These are phyloP conservation scores for Mrakia hoshinonis DNA, from an alignment of 768 basidiomycete genomes.

Conservation along the genomic window DNA sequence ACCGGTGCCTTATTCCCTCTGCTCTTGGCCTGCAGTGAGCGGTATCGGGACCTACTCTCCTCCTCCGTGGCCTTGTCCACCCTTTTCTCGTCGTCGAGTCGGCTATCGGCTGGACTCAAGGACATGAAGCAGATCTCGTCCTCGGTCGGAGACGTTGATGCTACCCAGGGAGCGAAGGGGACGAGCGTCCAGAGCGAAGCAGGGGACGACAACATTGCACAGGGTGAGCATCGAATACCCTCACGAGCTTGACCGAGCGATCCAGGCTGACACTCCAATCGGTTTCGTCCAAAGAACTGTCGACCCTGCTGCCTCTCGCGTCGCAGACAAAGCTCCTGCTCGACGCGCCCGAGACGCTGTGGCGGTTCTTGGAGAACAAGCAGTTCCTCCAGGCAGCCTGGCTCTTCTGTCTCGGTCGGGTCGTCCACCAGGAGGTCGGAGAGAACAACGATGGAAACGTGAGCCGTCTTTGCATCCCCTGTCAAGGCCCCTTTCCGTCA, in stretches of 20 bases:
- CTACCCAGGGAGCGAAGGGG: neutral
- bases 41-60: slow-evolving; percentile 29
- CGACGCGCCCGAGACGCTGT: slow-evolving; percentile 29
- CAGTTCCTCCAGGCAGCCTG: slow-evolving; percentile 24
- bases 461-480: too few relatives aligned
- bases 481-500: too few relatives aligned
- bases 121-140: slow-evolving; percentile 20
- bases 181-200: slow-evolving; percentile 11
- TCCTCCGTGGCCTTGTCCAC: slow-evolving; percentile 27
- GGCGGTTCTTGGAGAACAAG: slow-evolving; percentile 24
- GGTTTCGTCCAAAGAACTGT: slow-evolving; percentile 5
- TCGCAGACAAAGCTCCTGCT: slow-evolving; percentile 28
- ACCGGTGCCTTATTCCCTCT: neutral
- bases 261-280: neutral
- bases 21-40: slow-evolving; percentile 9
- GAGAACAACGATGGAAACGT: slow-evolving; percentile 7
- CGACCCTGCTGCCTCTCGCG: slow-evolving; percentile 16
- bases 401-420: slow-evolving; percentile 25
- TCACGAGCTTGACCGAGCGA: neutral
- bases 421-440: slow-evolving; percentile 22
- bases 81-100: slow-evolving; percentile 21
- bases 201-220: slow-evolving; percentile 14
- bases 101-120: slow-evolving; percentile 22
- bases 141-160: slow-evolving; percentile 16
- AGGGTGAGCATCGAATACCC: neutral